phyloP scores from a whole-genome alignment of 345 rosid genomes.

The Geranium rotundifolium region DNA sequence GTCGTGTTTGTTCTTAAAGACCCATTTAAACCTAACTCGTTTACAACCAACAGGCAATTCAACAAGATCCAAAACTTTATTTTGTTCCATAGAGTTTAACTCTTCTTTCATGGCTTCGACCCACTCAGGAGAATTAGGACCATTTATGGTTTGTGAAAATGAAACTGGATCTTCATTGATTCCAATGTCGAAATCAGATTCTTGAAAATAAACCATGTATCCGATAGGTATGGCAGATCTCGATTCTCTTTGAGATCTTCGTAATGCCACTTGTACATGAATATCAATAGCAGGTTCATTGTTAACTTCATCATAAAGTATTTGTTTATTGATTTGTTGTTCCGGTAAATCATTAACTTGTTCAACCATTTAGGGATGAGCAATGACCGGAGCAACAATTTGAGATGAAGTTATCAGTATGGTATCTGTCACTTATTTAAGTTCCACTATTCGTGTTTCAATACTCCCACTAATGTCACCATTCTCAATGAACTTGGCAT shows the following conservation, averaged over 20 bases:
- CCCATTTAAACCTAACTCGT: too few species aligned
- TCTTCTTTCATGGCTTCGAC: slow-evolving; percentile 1
- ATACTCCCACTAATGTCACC: not conserved
- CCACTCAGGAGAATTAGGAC: not conserved
- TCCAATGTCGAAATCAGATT: slow-evolving; percentile 1
- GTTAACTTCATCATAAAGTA: not conserved
- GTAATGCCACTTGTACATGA: not conserved
- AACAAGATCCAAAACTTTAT: too few species aligned
- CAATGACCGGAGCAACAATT: not conserved
- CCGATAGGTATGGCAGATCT: not conserved
- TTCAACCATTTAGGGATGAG: too few species aligned
- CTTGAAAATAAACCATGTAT: not conserved
- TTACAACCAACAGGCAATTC: too few species aligned
- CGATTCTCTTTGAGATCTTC: not conserved
- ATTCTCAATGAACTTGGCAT: slow-evolving; percentile 1
- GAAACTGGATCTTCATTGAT: too few species aligned
- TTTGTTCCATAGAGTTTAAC: too few species aligned
- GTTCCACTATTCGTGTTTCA: not conserved
- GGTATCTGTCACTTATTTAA: not conserved
- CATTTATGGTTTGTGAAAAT: not conserved
- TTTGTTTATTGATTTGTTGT: not conserved
- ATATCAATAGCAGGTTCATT: too few species aligned
- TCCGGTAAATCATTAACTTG: not conserved
- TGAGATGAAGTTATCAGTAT: not conserved
- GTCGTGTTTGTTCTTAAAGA: too few species aligned